phyloP scores from a whole-genome alignment of 2,329 filamentous ascomycete species.

The Colletotrichum sidae region DNA sequence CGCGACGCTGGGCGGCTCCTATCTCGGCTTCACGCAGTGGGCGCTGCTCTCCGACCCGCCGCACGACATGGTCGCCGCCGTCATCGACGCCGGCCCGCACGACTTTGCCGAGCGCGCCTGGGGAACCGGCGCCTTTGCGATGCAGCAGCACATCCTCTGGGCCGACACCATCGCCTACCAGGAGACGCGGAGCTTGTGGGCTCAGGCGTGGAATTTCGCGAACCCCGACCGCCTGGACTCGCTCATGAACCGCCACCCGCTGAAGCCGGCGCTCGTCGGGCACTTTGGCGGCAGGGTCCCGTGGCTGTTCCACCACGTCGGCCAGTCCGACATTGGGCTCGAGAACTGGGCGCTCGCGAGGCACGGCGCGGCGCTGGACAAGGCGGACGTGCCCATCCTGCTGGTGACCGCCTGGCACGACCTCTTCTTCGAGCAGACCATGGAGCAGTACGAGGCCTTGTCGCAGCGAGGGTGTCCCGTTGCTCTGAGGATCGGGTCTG shows the following conservation, averaged over 20 bases:
- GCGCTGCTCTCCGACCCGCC: conserved; percentile 38
- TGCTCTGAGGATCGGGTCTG: conserved; percentile 38
- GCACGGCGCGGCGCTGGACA: conserved; percentile 34
- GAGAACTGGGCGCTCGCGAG: conserved; percentile 24
- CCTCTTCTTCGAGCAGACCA: conserved; percentile 32
- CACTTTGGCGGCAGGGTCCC: conserved; percentile 29
- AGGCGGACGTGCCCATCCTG: conserved; percentile 36
- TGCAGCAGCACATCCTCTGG: conserved; percentile 30
- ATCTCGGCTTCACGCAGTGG: conserved; percentile 41
- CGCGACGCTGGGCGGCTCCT: conserved; percentile 39
- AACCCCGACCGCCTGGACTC: neutral
- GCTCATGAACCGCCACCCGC: conserved; percentile 22
- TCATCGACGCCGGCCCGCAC: conserved; percentile 28
- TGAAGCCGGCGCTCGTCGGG: conserved; percentile 23
- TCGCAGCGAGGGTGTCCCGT: conserved; percentile 33
- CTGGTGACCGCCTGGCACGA: conserved; percentile 40
- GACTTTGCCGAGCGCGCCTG: conserved; percentile 34
- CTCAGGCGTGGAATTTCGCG: neutral
- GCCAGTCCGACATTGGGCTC: conserved; percentile 25
- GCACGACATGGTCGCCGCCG: conserved; percentile 36
- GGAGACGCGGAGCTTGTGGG: conserved; percentile 4
- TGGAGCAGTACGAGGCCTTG: conserved; percentile 36
- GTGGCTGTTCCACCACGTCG: conserved; percentile 27
- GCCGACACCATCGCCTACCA: conserved; percentile 25
- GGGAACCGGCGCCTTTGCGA: conserved; percentile 33